Evolutionary conservation across 2,329 filamentous ascomycete species (phyloP), one percentile per base, ranked within the genome.

Genomic region (Aspergillus candidus): DNA sequence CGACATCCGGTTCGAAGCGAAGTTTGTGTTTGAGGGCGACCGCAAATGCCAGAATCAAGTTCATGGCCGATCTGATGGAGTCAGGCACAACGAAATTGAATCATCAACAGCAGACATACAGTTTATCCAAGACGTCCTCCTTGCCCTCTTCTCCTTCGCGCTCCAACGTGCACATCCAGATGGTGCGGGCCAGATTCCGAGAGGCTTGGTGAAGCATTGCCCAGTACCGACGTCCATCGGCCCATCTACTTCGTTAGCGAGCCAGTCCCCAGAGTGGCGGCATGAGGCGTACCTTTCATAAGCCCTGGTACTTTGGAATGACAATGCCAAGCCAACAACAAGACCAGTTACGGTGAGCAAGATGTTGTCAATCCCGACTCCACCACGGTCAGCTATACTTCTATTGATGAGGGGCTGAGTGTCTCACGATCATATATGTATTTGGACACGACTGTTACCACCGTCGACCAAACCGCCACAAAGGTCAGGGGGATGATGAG

Each of bases 321-420:
- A 88, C 30, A 90, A 74, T n/a, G 82, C 78, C 47, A 90, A 69
- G 77, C 82, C 82, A 62, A 90, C 84, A 47, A 90, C 83, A 69
- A 90, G 89, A 83, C 86, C 86, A 35, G 85, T 77, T 41, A 90
- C 80, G 1, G 85, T 89, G 41, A 90, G 73, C 14, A 89, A 72
- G 29, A 88, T 75, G n/a, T 74, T 80, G 59, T 77, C 75, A 50
- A 89, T 80, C 35, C 74, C 76, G 13, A 83, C 62, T 63, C 22
- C 11, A 38, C 38, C 27, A 27, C 6, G 2, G 22, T 27, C 22
- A 46, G 40, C 33, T 40, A 49, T 8, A 6, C 31, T n/a, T 8
- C 29, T 8, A 18, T 22, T 4, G 6, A 38, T 32, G 33, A 40
- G 0, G 13, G 11, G 2, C 10, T 2, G 11, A 18, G 6, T 15